Percentiles rank a stretch among this genome's conserved stretches.
phyloP scores from a whole-genome alignment of 2,329 filamentous ascomycete species.

The Emericellopsis cladophorae region DNA sequence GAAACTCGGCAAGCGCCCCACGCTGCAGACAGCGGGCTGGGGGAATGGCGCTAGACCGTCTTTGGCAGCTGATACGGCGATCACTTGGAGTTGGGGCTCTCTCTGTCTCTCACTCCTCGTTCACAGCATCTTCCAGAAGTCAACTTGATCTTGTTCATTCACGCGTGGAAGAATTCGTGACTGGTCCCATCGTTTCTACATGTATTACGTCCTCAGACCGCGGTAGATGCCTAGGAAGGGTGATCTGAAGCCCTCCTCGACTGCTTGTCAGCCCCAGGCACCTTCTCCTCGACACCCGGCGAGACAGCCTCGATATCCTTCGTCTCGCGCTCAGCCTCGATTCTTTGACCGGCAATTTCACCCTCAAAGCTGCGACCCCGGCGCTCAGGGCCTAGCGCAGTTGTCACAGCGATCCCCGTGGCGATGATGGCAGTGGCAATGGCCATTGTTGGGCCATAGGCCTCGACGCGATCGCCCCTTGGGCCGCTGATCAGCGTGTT shows the following conservation, averaged over 20 bases:
- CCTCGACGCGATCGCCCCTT: slow-evolving; percentile 46
- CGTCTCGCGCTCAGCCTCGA: slow-evolving; percentile 9
- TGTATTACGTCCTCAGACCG: too few relatives aligned
- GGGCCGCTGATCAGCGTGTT: slow-evolving; percentile 35
- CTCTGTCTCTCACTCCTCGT: too few relatives aligned
- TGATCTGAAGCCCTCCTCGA: too few relatives aligned
- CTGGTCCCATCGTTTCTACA: too few relatives aligned
- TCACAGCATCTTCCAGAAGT: too few relatives aligned
- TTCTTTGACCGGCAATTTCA: slow-evolving; percentile 25
- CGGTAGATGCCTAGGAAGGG: too few relatives aligned
- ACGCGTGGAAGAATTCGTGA: too few relatives aligned
- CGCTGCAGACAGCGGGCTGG: too few relatives aligned
- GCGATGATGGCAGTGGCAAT: slow-evolving; percentile 68
- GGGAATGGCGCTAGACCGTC: too few relatives aligned
- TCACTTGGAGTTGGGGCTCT: too few relatives aligned
- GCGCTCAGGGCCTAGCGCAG: slow-evolving; percentile 62
- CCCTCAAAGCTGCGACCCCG: slow-evolving; percentile 58
- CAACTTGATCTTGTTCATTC: too few relatives aligned
- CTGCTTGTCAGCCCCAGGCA: not conserved
- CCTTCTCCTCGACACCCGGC: not conserved
- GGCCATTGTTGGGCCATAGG: slow-evolving; percentile 65
- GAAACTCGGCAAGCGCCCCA: too few relatives aligned
- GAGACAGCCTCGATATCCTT: not conserved
- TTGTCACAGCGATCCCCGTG: slow-evolving; percentile 53
- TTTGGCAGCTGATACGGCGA: not conserved